Conservation (phyloP, 495 filamentous ascomycete species). For the Glutinoglossum americanum region DNA sequence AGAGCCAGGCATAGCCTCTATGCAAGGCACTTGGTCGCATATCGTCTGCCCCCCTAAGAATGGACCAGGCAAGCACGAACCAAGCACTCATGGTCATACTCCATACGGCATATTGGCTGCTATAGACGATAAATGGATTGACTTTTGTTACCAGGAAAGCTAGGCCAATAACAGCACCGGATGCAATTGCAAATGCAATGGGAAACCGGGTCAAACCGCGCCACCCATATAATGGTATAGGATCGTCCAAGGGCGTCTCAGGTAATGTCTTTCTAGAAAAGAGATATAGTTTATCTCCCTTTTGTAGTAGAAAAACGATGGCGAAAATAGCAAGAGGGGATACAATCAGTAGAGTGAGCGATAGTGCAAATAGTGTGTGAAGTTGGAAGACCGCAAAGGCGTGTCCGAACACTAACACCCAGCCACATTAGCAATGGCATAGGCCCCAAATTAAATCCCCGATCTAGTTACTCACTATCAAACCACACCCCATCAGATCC, state of each 20-base stretch:
- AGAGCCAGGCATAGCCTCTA: conserved; percentile 56
- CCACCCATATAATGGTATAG: conserved; percentile 47
- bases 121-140: conserved; percentile 76
- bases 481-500: conserved; percentile 76
- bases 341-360: conserved; percentile 58
- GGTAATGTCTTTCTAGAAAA: conserved; percentile 41
- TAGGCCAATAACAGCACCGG: conserved; percentile 43
- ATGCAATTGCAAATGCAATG: conserved; percentile 47
- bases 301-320: conserved; percentile 42
- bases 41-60: conserved; percentile 62
- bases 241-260: conserved; percentile 32
- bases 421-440: neutral
- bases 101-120: conserved; percentile 66
- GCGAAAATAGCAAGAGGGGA: conserved; percentile 48
- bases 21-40: conserved; percentile 74
- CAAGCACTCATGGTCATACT: conserved; percentile 71
- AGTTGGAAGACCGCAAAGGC: conserved; percentile 59
- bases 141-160: conserved; percentile 58
- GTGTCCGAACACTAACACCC: conserved; percentile 40
- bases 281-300: conserved; percentile 59
- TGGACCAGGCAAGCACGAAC: conserved; percentile 61
- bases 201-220: conserved; percentile 72
- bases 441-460: neutral
- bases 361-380: conserved; percentile 68
- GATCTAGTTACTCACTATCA: conserved; percentile 23